Evolutionary conservation across 805 yeast species (phyloP).

Genomic region (Aciculoconidium aculeatum): DNA sequence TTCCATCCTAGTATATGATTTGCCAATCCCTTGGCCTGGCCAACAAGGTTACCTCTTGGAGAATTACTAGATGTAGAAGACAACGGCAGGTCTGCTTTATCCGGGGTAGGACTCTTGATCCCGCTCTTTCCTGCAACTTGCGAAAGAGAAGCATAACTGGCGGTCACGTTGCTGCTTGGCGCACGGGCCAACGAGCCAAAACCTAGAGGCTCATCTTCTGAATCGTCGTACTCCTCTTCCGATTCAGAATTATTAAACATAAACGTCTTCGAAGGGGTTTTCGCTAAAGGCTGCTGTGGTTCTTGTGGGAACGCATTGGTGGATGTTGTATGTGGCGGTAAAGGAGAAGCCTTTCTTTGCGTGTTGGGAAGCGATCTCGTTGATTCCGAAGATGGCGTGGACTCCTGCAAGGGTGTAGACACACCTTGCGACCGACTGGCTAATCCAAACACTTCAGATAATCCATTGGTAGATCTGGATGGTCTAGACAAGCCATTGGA

Average conservation of each 20-base stretch:
- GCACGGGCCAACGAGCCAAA: constrained; percentile 9
- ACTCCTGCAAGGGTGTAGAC: constrained; percentile 6
- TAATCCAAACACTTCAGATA: constrained; percentile 1
- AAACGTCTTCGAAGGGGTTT: constrained; percentile 19
- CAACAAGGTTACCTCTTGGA: constrained; percentile 17
- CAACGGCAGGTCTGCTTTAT: constrained; percentile 6
- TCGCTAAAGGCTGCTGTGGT: constrained; percentile 1
- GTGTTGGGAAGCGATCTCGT: constrained; percentile 12
- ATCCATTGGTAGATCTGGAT: background rate
- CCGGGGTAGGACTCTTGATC: constrained; percentile 25
- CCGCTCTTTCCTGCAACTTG: constrained; percentile 47
- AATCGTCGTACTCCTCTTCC: constrained; percentile 11
- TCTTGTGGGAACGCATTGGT: constrained; percentile 28
- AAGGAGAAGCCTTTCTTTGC: constrained; percentile 32
- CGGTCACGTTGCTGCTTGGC: constrained; percentile 8
- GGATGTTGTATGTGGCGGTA: constrained; percentile 40
- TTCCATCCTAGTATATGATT: constrained; percentile 28
- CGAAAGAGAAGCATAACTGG: constrained; percentile 41
- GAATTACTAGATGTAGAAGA: constrained; percentile 2
- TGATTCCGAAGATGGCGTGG: constrained; percentile 5
- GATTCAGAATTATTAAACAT: constrained; percentile 30
- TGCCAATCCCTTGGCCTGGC: constrained; percentile 34
- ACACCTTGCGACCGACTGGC: too few relatives aligned
- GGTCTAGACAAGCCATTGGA: constrained; percentile 10
- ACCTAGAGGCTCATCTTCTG: constrained; percentile 24